Conservation (phyloP, 2,329 filamentous ascomycete genomes). For the Cercospora beticola region DNA sequence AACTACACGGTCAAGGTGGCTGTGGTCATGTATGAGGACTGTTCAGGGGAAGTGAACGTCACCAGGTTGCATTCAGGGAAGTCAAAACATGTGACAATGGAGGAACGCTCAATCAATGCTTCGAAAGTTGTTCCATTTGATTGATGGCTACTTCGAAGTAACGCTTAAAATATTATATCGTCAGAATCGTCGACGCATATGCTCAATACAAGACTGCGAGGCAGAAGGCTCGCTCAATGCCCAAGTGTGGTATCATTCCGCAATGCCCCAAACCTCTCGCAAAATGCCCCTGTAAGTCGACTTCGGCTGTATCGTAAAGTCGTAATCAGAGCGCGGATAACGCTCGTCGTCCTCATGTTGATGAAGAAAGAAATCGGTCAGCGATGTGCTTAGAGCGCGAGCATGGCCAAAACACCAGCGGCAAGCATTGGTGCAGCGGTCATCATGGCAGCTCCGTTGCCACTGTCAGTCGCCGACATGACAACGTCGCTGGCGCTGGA, state of each 20-base stretch:
- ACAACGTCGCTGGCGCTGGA: conserved; percentile 15
- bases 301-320: conserved; percentile 19
- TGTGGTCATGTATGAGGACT: background rate
- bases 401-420: conserved; percentile 46
- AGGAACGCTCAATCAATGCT: background rate
- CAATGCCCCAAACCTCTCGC: conserved; percentile 8
- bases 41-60: background rate
- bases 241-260: conserved; percentile 22
- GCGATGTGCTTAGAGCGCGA: conserved; percentile 47
- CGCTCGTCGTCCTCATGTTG: background rate
- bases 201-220: background rate
- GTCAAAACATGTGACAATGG: background rate
- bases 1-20: background rate
- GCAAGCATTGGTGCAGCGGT: conserved; percentile 38
- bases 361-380: conserved; percentile 26
- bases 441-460: conserved; percentile 31
- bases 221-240: conserved; percentile 11
- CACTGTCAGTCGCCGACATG: conserved; percentile 20
- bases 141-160: background rate
- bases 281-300: conserved; percentile 11
- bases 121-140: background rate
- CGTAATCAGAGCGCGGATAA: conserved; percentile 10
- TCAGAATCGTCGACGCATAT: conserved; percentile 13
- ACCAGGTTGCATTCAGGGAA: background rate
- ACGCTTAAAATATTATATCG: background rate